A percentile compares a stretch with the other conserved stretches of the same genome.
Evolutionary conservation across 352 stramenopile species (phyloP).

Genomic region (Phytophthora fragariaefolia): DNA sequence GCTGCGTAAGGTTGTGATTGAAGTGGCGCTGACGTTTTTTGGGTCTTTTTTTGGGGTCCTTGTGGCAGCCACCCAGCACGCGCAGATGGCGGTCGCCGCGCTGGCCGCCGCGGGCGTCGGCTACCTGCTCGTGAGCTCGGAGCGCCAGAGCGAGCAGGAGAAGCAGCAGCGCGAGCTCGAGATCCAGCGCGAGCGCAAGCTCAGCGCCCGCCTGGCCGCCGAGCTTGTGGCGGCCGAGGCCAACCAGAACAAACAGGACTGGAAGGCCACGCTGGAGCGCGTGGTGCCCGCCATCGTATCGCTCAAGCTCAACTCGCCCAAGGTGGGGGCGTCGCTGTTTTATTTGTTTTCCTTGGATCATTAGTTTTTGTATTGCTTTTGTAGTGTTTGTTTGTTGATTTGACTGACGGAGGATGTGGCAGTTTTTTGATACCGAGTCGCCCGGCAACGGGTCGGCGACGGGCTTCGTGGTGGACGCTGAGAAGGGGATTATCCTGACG

Average conservation of each 20-base stretch:
- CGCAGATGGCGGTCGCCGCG: conserved; percentile 35
- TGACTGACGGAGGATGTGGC: conserved; percentile 10
- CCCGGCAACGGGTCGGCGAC: conserved; percentile 90
- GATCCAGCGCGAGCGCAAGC: conserved; percentile 61
- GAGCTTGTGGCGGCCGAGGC: conserved; percentile 74
- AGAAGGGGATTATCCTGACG: conserved; percentile 93
- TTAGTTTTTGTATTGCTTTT: too few relatives aligned
- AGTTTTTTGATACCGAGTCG: conserved; percentile 92
- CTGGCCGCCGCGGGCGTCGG: conserved; percentile 45
- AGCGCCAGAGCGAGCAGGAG: conserved; percentile 50
- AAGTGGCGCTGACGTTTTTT: conserved; percentile 7
- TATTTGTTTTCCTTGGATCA: conserved; percentile 6
- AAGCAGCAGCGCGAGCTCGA: conserved; percentile 73
- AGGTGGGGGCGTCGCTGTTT: conserved; percentile 40
- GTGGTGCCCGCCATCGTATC: conserved; percentile 88
- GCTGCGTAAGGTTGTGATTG: not conserved
- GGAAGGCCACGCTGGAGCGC: conserved; percentile 86
- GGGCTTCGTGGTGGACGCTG: conserved; percentile 93
- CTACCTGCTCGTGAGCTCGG: conserved; percentile 59
- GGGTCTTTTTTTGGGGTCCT: conserved; percentile 4
- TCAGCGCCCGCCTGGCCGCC: conserved; percentile 69
- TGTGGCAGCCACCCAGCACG: conserved; percentile 32
- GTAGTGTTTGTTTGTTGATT: too few relatives aligned
- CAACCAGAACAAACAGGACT: conserved; percentile 73
- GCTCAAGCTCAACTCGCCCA: conserved; percentile 90